Evolutionary conservation across 2,329 filamentous ascomycete species (phyloP).

Genomic region (Metarhizium anisopliae): DNA sequence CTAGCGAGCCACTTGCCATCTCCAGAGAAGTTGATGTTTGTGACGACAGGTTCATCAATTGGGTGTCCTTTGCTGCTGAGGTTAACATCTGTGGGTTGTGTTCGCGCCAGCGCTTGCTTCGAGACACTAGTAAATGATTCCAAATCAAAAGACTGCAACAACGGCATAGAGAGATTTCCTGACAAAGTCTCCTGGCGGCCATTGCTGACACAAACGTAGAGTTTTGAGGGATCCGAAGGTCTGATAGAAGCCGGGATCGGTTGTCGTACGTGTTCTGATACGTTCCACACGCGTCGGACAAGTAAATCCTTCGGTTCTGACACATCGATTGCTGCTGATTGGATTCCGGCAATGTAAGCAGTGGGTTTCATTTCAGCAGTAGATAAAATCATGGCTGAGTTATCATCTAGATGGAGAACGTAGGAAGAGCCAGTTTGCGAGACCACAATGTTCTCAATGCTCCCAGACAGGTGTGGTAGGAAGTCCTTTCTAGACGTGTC

Average conservation of each 20-base stretch:
- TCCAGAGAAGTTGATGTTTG: conserved; percentile 62
- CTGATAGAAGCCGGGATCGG: conserved; percentile 54
- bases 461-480: conserved; percentile 81
- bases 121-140: conserved; percentile 65
- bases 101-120: conserved; percentile 83
- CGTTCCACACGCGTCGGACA: conserved; percentile 42
- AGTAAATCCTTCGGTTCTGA: conserved; percentile 41
- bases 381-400: conserved; percentile 82
- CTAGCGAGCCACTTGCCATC: conserved; percentile 88
- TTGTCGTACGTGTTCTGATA: conserved; percentile 32
- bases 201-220: conserved; percentile 60
- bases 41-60: conserved; percentile 71
- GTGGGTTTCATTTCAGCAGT: conserved; percentile 82
- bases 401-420: conserved; percentile 78
- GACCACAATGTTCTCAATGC: conserved; percentile 76
- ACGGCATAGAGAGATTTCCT: conserved; percentile 42
- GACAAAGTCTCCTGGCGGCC: conserved; percentile 48
- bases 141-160: conserved; percentile 81
- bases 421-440: conserved; percentile 76
- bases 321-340: conserved; percentile 48
- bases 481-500: conserved; percentile 76
- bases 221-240: conserved; percentile 50
- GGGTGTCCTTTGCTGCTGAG: conserved; percentile 60
- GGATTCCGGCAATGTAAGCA: conserved; percentile 75
- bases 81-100: conserved; percentile 76